Evolutionary conservation across 345 rosid species (phyloP).

Genomic region (Acer campestre): DNA sequence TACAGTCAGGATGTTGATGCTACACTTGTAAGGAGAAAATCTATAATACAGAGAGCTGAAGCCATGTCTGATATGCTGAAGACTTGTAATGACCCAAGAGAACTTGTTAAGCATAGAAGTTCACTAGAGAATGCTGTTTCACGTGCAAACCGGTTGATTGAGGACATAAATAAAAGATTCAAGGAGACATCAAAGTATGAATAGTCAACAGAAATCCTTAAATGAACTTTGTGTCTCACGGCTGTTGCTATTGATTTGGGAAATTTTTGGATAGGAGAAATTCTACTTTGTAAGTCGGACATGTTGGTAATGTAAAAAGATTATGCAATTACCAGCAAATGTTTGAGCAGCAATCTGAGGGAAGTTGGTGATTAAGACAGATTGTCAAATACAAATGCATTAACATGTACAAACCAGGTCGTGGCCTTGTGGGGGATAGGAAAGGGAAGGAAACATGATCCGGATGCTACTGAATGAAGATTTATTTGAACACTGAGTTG

Average conservation of each 20-base stretch:
- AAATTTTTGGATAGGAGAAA: background rate
- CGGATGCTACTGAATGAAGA: background rate
- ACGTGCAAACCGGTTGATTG: slow-evolving; percentile 32
- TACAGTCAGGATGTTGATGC: slow-evolving; percentile 34
- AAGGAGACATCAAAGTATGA: slow-evolving; percentile 10
- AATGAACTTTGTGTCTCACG: background rate
- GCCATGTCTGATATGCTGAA: slow-evolving; percentile 77
- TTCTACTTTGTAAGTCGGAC: background rate
- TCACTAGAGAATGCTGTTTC: slow-evolving; percentile 26
- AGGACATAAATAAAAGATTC: slow-evolving; percentile 27
- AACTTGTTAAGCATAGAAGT: slow-evolving; percentile 52
- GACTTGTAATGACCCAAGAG: slow-evolving; percentile 65
- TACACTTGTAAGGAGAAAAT: slow-evolving; percentile 48
- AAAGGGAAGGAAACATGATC: background rate
- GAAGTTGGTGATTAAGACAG: background rate
- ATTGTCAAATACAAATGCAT: background rate
- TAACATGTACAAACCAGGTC: background rate
- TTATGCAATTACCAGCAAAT: background rate
- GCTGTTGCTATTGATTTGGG: background rate
- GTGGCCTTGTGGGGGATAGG: background rate
- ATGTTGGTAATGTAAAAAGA: background rate
- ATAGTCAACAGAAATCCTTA: background rate
- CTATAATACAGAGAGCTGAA: slow-evolving; percentile 68
- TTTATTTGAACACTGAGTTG: background rate
- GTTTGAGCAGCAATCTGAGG: slow-evolving; percentile 2